phyloP scores from a whole-genome alignment of 2,329 filamentous ascomycete genomes.

The Epichloe typhina region DNA sequence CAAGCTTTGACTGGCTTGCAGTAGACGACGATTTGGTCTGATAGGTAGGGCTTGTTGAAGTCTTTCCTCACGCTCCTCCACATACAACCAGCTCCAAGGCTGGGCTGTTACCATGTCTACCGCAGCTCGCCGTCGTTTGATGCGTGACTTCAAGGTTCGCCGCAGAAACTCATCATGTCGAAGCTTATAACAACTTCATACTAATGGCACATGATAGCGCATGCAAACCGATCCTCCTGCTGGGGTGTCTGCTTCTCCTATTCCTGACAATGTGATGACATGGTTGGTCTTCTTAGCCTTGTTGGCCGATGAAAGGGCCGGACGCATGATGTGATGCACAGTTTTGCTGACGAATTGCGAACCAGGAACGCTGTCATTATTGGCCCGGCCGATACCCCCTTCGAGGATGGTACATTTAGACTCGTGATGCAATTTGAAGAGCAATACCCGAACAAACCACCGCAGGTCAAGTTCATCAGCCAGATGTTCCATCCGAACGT shows the following conservation, averaged over 20 bases:
- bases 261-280: slow-evolving; percentile 95
- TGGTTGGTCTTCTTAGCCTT: slow-evolving; percentile 45
- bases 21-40: not conserved
- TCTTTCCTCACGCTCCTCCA: not conserved
- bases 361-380: slow-evolving; percentile 96
- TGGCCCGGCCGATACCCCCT: slow-evolving; percentile 89
- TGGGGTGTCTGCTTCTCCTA: slow-evolving; percentile 88
- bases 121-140: slow-evolving; percentile 84
- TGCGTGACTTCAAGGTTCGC: slow-evolving; percentile 97
- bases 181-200: not conserved
- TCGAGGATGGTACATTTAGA: slow-evolving; percentile 94
- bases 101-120: slow-evolving; percentile 53
- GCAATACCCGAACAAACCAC: slow-evolving; percentile 96
- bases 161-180: not conserved
- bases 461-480: slow-evolving; percentile 95
- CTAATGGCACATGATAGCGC: slow-evolving; percentile 43
- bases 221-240: slow-evolving; percentile 99
- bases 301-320: not conserved
- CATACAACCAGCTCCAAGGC: not conserved
- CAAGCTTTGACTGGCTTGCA: not conserved
- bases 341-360: slow-evolving; percentile 9
- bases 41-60: not conserved
- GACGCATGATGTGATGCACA: not conserved
- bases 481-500: slow-evolving; percentile 99
- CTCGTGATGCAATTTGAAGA: slow-evolving; percentile 99